A percentile compares a stretch with the other conserved stretches of the same genome.
Conservation (phyloP, 805 yeast genomes). For the Lipomyces spencermartinsiae region DNA sequence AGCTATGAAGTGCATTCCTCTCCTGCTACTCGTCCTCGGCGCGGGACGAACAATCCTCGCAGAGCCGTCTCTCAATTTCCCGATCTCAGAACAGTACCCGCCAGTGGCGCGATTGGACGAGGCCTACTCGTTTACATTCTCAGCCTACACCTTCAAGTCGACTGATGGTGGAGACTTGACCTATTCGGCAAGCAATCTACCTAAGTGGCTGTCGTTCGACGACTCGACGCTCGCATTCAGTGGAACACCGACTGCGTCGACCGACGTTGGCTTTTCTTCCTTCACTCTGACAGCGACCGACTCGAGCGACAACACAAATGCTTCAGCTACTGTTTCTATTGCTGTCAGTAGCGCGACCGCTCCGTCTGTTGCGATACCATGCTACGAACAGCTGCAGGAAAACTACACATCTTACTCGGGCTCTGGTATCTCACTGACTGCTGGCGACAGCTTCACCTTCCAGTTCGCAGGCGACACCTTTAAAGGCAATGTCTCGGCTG, state of each 20-base stretch:
- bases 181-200: conserved; percentile 66
- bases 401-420: conserved; percentile 80
- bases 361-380: conserved; percentile 50
- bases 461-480: conserved; percentile 70
- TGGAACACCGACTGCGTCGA: conserved; percentile 62
- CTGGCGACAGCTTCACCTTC: conserved; percentile 70
- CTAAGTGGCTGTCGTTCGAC: conserved; percentile 83
- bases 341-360: conserved; percentile 66
- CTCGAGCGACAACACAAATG: conserved; percentile 51
- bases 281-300: conserved; percentile 72
- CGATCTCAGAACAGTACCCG: conserved; percentile 84
- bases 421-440: conserved; percentile 67
- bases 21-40: conserved; percentile 1
- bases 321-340: conserved; percentile 54
- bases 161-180: conserved; percentile 53
- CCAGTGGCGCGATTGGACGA: conserved; percentile 79
- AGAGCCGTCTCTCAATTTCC: conserved; percentile 68
- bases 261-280: conserved; percentile 44
- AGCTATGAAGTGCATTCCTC: background rate
- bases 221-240: conserved; percentile 60
- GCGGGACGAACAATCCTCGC: conserved; percentile 42
- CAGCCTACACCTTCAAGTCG: conserved; percentile 70
- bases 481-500: conserved; percentile 62
- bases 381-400: conserved; percentile 61
- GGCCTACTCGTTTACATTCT: conserved; percentile 67